These are phyloP conservation scores for Leccinum huronense DNA, from an alignment of 1,284 basidiomycete species.

Conservation along the genomic window DNA sequence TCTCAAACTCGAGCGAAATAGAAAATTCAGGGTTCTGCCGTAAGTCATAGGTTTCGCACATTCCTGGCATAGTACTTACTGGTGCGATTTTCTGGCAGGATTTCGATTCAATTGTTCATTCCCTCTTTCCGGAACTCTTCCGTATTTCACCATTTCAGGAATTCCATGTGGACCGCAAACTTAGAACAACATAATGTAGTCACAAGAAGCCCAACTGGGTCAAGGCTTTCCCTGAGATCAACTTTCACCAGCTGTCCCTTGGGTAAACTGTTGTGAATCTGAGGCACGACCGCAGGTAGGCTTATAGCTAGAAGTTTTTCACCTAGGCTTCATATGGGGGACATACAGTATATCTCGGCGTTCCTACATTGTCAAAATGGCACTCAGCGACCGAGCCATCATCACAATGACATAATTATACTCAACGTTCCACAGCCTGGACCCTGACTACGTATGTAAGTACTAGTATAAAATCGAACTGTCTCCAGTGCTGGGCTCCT, in stretches of 20 bases:
- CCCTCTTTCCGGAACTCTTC: background rate
- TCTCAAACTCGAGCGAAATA: background rate
- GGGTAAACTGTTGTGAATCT: background rate
- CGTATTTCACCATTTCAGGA: background rate
- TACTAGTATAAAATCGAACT: background rate
- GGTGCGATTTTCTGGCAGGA: background rate
- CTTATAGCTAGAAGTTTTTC: too few relatives aligned
- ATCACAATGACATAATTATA: background rate
- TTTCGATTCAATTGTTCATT: background rate
- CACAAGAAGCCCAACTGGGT: background rate
- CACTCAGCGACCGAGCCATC: background rate
- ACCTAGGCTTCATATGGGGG: too few relatives aligned
- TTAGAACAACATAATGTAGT: background rate
- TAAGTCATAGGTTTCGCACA: background rate
- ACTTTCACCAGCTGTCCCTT: background rate
- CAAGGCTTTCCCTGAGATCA: background rate
- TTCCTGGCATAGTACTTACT: background rate
- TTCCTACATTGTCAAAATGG: background rate
- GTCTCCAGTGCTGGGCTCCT: background rate
- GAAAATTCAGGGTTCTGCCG: background rate
- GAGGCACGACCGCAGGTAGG: background rate
- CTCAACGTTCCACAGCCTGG: background rate
- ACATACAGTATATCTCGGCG: too few relatives aligned
- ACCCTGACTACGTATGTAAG: background rate
- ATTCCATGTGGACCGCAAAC: background rate